A percentile compares a stretch with the other conserved stretches of the same genome.
These are phyloP conservation scores for Benincasa hispida DNA, from an alignment of 306 rosid species.

Conservation along the genomic window DNA sequence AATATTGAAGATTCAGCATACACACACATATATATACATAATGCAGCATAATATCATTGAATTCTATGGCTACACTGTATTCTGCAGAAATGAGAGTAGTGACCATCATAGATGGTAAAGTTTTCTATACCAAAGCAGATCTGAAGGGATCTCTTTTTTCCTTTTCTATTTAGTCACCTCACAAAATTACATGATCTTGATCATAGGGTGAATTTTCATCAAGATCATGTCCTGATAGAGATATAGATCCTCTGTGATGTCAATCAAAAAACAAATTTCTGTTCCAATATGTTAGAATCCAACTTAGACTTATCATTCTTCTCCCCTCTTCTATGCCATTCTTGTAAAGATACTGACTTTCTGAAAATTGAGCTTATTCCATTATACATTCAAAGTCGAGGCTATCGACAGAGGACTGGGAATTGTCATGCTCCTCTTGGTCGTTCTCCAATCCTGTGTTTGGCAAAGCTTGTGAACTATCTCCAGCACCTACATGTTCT, in stretches of 20 bases:
- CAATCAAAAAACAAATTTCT: background rate
- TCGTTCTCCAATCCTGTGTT: background rate
- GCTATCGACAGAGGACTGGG: background rate
- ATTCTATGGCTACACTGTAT: background rate
- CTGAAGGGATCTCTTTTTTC: background rate
- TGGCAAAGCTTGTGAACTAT: background rate
- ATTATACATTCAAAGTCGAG: background rate
- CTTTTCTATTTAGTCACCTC: background rate
- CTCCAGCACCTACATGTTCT: slow-evolving; percentile 1
- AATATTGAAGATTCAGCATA: background rate
- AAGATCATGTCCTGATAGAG: background rate
- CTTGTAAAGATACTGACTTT: background rate
- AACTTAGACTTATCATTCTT: background rate
- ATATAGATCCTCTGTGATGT: background rate
- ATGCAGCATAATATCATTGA: background rate
- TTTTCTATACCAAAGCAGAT: background rate
- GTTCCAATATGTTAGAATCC: background rate
- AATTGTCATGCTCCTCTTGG: background rate
- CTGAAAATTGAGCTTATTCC: background rate
- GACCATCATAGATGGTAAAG: background rate
- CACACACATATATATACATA: background rate
- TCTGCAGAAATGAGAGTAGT: background rate
- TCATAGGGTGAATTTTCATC: background rate
- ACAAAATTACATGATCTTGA: background rate
- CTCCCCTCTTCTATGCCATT: background rate